Base-by-base conservation (phyloP, 1,284 basidiomycete genomes). In the Ustilago curta region DNA sequence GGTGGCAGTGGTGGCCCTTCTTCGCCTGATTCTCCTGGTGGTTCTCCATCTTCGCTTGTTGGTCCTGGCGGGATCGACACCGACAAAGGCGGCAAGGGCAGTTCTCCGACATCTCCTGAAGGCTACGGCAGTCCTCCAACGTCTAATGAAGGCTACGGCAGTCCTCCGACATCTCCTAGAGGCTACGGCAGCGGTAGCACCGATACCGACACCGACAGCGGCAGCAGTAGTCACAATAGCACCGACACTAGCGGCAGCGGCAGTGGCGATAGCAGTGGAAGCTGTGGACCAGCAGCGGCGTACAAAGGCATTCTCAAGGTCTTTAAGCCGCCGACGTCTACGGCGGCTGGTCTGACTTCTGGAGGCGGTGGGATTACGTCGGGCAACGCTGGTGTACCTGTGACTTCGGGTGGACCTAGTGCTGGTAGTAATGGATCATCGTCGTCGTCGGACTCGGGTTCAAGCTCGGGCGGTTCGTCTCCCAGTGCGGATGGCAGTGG, bases 291-390 rank as follows among this genome's bases (percentile, higher is more conserved):
- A 8, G 11, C 44, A 18, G 65, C 65, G 6, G 14, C 49, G 8
- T 68, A 49, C 55, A 50, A 53, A 9, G 37, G 62, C 31, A 61
- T 68, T 19, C 21, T 68, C 59, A 58, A 61, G 32, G 44, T 54
- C 21, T 60, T 59, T 27, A 39, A 45, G 23, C 66, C 68, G n/a
- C 43, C 61, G 9, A 8, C 29, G 8, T 48, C 47, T 31, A 11
- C 29, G 0, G 47, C 47, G 19, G 16, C 18, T 18, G 57, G 52
- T 21, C 37, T 64, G 21, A 50, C 50, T 16, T 52, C 55, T 8
- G 62, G 55, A 40, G 56, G 62, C 39, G 53, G 37, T 9, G 32
- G 53, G 9, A 54, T 42, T 11, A 12, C 45, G 8, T 11, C 21
- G 1, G 27, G 27, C 27, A 27, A 27, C 27, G 27, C 27, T 27